These are phyloP conservation scores for Talaromyces sp. DNA, from an alignment of 2,329 filamentous ascomycete genomes.

Conservation along the genomic window DNA sequence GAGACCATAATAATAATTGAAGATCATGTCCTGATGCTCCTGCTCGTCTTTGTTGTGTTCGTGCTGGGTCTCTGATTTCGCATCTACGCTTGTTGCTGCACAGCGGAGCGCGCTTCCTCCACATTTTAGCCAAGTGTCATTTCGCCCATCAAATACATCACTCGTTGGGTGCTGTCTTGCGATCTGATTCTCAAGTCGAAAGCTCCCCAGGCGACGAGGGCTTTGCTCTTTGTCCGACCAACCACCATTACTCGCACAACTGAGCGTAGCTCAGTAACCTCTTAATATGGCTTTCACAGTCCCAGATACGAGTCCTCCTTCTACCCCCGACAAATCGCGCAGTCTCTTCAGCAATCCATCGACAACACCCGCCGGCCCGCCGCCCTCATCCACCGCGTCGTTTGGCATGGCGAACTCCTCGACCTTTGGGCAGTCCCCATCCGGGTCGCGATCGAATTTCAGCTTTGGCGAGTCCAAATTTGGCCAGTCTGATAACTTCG, in stretches of 20 bases:
- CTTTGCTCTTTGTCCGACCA: neutral
- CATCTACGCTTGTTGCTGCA: neutral
- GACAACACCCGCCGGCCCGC: conserved; percentile 55
- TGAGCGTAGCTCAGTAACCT: neutral
- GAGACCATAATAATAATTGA: conserved; percentile 1
- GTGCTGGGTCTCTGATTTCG: neutral
- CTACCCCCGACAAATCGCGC: conserved; percentile 35
- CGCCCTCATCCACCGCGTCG: conserved; percentile 49
- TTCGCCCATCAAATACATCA: neutral
- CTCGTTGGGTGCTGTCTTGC: neutral
- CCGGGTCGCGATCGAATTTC: conserved; percentile 31
- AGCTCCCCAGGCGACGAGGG: neutral
- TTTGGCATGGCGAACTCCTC: conserved; percentile 52
- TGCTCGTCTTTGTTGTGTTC: neutral
- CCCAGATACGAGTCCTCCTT: conserved; percentile 32
- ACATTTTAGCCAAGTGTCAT: neutral
- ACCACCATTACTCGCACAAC: neutral
- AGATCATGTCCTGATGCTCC: neutral
- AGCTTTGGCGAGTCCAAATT: conserved; percentile 36
- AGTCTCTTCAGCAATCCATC: conserved; percentile 43
- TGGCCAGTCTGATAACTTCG: conserved; percentile 31
- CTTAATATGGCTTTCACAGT: conserved; percentile 31
- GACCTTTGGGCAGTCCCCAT: conserved; percentile 49
- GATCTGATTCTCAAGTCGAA: neutral
- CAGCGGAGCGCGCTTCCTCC: neutral